Conservation (phyloP, 2,329 filamentous ascomycete species). For the Penicillium aurantiogriseum region DNA sequence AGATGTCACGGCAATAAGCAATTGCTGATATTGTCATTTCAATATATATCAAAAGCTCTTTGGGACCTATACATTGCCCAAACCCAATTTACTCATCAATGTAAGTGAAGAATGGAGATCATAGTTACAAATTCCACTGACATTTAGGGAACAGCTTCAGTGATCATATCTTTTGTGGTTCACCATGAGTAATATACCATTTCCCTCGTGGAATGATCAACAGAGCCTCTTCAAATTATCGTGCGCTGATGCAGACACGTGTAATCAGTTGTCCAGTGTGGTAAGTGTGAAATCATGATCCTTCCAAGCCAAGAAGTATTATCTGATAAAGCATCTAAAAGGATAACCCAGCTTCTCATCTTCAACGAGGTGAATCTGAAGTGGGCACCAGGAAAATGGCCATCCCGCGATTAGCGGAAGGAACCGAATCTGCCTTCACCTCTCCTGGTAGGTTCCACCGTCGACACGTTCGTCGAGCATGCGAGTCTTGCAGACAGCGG, state of each 20-base stretch:
- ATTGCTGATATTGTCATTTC: background rate
- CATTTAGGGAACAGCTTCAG: background rate
- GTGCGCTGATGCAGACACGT: conserved; percentile 33
- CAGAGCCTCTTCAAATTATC: conserved; percentile 33
- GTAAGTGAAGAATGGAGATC: background rate
- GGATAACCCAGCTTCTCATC: conserved; percentile 26
- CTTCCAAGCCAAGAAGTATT: background rate
- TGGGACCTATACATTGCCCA: background rate
- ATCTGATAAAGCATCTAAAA: conserved; percentile 16
- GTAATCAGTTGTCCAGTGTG: conserved; percentile 29
- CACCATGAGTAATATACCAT: conserved; percentile 31
- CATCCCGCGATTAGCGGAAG: conserved; percentile 38
- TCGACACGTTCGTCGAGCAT: conserved; percentile 42
- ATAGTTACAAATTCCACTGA: background rate
- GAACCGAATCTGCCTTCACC: conserved; percentile 33
- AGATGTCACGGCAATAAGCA: background rate
- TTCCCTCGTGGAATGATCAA: conserved; percentile 33
- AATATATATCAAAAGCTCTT: background rate
- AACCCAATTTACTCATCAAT: background rate
- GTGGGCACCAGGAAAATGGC: conserved; percentile 34
- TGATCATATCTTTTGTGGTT: conserved; percentile 1
- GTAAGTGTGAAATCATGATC: conserved; percentile 19
- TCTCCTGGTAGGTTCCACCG: conserved; percentile 38
- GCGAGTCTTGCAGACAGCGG: conserved; percentile 46
- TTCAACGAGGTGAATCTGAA: conserved; percentile 26